Evolutionary conservation across 2,329 filamentous ascomycete genomes (phyloP).

Genomic region (Fusarium xylarioides): DNA sequence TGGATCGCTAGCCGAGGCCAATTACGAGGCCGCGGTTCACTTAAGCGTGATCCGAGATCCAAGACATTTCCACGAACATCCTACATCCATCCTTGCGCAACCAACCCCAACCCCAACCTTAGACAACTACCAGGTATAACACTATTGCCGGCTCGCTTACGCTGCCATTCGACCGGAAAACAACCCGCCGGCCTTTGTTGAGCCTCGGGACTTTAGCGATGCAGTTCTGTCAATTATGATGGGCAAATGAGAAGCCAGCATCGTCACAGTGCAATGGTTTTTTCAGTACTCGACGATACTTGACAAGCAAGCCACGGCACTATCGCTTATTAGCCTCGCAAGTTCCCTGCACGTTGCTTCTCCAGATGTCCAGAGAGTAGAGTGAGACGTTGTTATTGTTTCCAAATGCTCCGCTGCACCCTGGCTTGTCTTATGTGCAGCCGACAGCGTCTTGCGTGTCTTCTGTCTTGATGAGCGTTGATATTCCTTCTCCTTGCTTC

Average conservation of each 20-base stretch:
- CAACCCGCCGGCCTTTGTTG: conserved; percentile 8
- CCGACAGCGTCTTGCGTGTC: not conserved
- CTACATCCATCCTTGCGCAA: conserved; percentile 1
- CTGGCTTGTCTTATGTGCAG: not conserved
- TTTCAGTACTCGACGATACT: conserved; percentile 38
- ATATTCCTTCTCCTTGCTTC: conserved; percentile 21
- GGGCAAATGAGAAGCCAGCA: conserved; percentile 34
- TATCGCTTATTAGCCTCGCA: conserved; percentile 38
- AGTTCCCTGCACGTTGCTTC: conserved; percentile 11
- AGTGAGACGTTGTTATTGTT: not conserved
- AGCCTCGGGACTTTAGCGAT: conserved; percentile 11
- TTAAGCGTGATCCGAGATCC: conserved; percentile 25
- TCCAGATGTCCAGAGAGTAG: conserved; percentile 9
- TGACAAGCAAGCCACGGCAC: conserved; percentile 28
- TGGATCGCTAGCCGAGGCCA: conserved; percentile 4
- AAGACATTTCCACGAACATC: conserved; percentile 23
- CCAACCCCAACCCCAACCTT: not conserved
- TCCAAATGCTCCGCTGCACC: not conserved
- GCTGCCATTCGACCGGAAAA: conserved; percentile 19
- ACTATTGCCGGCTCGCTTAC: conserved; percentile 12
- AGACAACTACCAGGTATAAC: not conserved
- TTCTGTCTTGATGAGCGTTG: not conserved
- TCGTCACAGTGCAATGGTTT: conserved; percentile 39
- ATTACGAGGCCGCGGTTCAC: conserved; percentile 19
- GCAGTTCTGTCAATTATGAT: conserved; percentile 36